These are phyloP conservation scores for Paraphaeosphaeria minitans DNA, from an alignment of 2,329 filamentous ascomycete genomes.

Conservation along the genomic window DNA sequence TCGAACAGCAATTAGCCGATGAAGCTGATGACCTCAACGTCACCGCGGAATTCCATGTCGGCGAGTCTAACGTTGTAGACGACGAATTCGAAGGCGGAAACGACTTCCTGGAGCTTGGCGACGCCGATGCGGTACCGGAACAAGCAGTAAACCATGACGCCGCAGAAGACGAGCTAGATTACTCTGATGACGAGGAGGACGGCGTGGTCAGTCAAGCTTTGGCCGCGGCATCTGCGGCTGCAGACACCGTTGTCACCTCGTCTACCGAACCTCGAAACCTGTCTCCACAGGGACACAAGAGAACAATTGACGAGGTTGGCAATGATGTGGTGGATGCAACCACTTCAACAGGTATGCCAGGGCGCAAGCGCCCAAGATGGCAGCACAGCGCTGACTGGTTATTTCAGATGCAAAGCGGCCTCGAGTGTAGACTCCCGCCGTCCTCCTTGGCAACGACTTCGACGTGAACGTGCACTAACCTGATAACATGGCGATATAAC, in stretches of 20 bases:
- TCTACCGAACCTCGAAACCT: slow-evolving; percentile 27
- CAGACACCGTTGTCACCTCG: slow-evolving; percentile 31
- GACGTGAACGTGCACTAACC: slow-evolving; percentile 26
- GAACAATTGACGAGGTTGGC: slow-evolving; percentile 41
- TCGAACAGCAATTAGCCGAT: slow-evolving; percentile 24
- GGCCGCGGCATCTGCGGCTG: slow-evolving; percentile 35
- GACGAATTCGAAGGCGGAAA: slow-evolving; percentile 20
- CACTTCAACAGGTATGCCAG: slow-evolving; percentile 35
- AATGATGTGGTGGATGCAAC: slow-evolving; percentile 32
- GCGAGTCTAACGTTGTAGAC: slow-evolving; percentile 14
- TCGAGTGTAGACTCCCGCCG: slow-evolving; percentile 33
- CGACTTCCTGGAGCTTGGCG: slow-evolving; percentile 28
- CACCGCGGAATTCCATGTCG: slow-evolving; percentile 13
- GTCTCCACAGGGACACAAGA: slow-evolving; percentile 41
- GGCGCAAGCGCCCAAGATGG: background rate
- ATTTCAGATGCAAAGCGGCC: slow-evolving; percentile 38
- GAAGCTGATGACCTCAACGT: slow-evolving; percentile 23
- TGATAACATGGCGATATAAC: slow-evolving; percentile 15
- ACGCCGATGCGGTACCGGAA: slow-evolving; percentile 11
- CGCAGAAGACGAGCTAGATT: slow-evolving; percentile 17
- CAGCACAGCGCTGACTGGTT: slow-evolving; percentile 15
- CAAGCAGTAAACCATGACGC: background rate
- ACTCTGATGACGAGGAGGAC: slow-evolving; percentile 34
- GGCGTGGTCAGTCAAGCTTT: slow-evolving; percentile 27
- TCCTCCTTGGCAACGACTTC: slow-evolving; percentile 21